Percentiles rank a stretch among this genome's conserved stretches.
These are phyloP conservation scores for Colletotrichum australisinense DNA, from an alignment of 2,329 filamentous ascomycete species.

Conservation along the genomic window DNA sequence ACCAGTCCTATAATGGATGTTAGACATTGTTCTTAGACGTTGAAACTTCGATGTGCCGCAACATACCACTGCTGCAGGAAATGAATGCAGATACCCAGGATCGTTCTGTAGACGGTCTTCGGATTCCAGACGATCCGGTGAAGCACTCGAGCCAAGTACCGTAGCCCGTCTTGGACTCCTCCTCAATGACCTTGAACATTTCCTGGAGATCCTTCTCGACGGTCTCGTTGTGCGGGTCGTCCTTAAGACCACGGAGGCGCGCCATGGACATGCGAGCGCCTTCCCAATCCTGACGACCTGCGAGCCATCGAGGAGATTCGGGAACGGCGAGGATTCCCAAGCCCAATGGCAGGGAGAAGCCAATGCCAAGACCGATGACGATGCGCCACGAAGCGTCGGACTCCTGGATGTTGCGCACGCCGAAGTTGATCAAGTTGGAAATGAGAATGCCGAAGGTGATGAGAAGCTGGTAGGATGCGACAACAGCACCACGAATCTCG, in stretches of 20 bases:
- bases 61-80: conserved; percentile 71
- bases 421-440: conserved; percentile 66
- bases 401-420: conserved; percentile 55
- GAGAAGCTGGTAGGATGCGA: conserved; percentile 79
- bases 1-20: conserved; percentile 49
- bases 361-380: conserved; percentile 67
- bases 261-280: conserved; percentile 62
- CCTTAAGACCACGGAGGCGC: conserved; percentile 62
- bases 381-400: conserved; percentile 68
- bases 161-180: conserved; percentile 56
- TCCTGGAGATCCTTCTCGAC: conserved; percentile 65
- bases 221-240: conserved; percentile 55
- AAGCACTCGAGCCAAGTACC: conserved; percentile 71
- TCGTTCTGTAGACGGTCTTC: conserved; percentile 72
- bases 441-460: conserved; percentile 77
- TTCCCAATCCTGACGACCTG: conserved; percentile 58
- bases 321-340: conserved; percentile 65
- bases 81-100: conserved; percentile 72
- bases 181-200: conserved; percentile 60
- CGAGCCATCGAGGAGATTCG: conserved; percentile 69
- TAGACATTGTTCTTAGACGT: neutral
- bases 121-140: conserved; percentile 60
- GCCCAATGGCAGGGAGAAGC: conserved; percentile 63
- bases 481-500: conserved; percentile 72
- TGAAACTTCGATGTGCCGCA: neutral